Conservation (phyloP, 129 eudicot genomes). For the Logfia minima region DNA sequence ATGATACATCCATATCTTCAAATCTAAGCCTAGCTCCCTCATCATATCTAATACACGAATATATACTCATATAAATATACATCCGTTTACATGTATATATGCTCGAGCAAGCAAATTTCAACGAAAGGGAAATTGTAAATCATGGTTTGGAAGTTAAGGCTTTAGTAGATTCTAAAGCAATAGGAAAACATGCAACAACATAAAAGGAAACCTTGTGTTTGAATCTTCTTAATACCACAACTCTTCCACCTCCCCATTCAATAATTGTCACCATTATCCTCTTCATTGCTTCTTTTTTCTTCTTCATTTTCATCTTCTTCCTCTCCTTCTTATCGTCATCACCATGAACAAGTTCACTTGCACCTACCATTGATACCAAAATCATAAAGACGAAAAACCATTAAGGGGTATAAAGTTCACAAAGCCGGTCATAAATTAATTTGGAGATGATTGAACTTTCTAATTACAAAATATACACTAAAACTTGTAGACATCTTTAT, state of each 20-base stretch:
- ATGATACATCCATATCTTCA: neutral
- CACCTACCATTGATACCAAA: neutral
- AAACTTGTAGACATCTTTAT: neutral
- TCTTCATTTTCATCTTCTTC: constrained; percentile 30
- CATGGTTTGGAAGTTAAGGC: constrained; percentile 43
- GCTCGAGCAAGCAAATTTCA: neutral
- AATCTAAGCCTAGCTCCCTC: neutral
- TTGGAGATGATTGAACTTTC: too few relatives aligned
- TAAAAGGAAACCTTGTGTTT: constrained; percentile 61
- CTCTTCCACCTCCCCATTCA: constrained; percentile 67
- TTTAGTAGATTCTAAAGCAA: constrained; percentile 47
- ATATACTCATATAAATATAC: neutral
- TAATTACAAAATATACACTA: neutral
- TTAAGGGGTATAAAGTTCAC: neutral
- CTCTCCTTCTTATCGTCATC: constrained; percentile 22
- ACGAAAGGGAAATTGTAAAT: neutral
- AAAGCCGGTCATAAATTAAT: too few relatives aligned
- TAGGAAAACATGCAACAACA: constrained; percentile 67
- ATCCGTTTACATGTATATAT: neutral
- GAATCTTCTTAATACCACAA: constrained; percentile 54
- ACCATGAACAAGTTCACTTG: neutral
- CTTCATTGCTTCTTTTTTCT: constrained; percentile 43
- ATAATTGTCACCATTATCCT: constrained; percentile 52
- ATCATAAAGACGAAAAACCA: neutral
- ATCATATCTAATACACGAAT: neutral